Evolutionary conservation across 441 rosid species (phyloP), one percentile per base, ranked within the genome.

Genomic region (Melastoma candidum): DNA sequence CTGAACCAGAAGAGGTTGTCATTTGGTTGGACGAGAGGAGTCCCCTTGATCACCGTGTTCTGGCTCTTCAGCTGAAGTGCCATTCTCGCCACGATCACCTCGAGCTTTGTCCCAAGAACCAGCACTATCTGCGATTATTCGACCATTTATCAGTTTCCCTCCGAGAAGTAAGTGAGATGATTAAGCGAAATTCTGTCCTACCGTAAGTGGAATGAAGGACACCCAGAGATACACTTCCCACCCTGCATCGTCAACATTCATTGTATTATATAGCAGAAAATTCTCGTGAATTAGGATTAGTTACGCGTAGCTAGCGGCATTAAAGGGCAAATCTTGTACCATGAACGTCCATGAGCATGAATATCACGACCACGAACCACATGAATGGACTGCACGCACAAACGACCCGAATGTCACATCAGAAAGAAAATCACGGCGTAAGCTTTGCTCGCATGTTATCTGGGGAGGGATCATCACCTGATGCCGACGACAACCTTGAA

Each of bases 1-100:
- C 64, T 59, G 65, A 85, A 77, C 95, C 87, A 85, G 59, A 85
- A 85, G 69, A 75, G 69, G 53, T 71, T 53, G 71, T 85, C 85
- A 44, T 77, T 74, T 55, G 87, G 87, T 54, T 62, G 74, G 27
- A 85, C 85, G 4, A 77, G 11, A 10, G 82, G 82, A 12, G 71
- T 62, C 52, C 95, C 90, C 68, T 61, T 70, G 58, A 68, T 74
- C 25, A 83, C 85, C 39, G 3, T 26, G 36, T 47, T 59, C 29
- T 61, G 55, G 22, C 74, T 65, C 51, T 60, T 50, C 22, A 76
- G 68, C 48, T 67, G 44, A 44, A 75, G 70, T 5, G 87, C 95
- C 95, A 85, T 78, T 61, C 65, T 62, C 43, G 77, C 79, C 3
- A 83, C 78, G 2, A 83, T 73, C 50, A 73, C 67, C 73, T 74